Evolutionary conservation across 2,329 filamentous ascomycete species (phyloP).

Genomic region (Colletotrichum limetticola): DNA sequence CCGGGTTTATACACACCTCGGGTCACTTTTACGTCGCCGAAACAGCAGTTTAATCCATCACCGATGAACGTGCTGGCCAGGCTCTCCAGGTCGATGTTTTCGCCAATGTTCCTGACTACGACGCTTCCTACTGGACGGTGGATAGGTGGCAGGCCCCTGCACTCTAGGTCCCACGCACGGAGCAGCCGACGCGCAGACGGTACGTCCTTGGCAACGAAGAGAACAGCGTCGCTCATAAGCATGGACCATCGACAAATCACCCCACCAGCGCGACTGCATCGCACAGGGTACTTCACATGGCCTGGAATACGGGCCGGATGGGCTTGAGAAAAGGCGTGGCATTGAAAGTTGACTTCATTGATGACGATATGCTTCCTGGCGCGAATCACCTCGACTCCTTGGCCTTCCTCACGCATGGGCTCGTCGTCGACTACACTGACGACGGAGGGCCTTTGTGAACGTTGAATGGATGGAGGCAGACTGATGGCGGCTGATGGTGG

Average conservation of each 20-base stretch:
- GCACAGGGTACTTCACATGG: background rate
- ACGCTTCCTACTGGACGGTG: background rate
- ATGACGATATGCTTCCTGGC: background rate
- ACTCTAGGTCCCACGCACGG: background rate
- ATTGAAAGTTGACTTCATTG: background rate
- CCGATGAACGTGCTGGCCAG: background rate
- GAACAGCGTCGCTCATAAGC: background rate
- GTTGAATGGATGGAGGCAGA: background rate
- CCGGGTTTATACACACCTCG: no score
- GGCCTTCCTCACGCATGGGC: background rate
- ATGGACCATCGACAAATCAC: background rate
- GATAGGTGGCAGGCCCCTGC: background rate
- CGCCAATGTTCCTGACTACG: background rate
- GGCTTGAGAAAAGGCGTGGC: background rate
- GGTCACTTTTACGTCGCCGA: background rate
- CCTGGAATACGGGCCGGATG: background rate
- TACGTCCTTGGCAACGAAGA: background rate
- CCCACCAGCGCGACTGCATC: background rate
- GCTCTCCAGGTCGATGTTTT: background rate
- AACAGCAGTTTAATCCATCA: background rate
- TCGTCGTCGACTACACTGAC: background rate
- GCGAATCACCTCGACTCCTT: background rate
- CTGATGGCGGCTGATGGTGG: background rate
- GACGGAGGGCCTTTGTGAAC: background rate
- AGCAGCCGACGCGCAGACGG: background rate